Percentiles rank a stretch among this genome's conserved stretches.
Evolutionary conservation across 768 basidiomycete species (phyloP).

Genomic region (Melanogaster broomeanus): DNA sequence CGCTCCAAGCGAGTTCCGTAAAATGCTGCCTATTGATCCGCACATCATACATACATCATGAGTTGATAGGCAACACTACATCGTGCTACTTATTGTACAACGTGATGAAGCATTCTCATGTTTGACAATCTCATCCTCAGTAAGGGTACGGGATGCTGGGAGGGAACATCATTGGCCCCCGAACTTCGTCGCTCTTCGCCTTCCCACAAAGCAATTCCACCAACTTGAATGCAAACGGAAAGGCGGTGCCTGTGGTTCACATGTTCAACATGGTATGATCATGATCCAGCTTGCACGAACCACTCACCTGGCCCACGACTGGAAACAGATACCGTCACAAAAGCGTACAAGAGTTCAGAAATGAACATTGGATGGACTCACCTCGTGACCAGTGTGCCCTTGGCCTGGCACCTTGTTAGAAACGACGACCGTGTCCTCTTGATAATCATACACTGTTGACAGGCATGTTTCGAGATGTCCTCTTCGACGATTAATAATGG

Average conservation of each 20-base stretch:
- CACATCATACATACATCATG: background rate
- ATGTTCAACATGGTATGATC: background rate
- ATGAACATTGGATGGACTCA: conserved; percentile 20
- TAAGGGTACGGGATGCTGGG: conserved; percentile 44
- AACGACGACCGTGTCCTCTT: conserved; percentile 71
- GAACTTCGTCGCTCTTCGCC: conserved; percentile 60
- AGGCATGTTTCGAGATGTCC: background rate
- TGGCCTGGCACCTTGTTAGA: conserved; percentile 38
- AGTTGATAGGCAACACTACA: background rate
- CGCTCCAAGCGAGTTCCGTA: conserved; percentile 14
- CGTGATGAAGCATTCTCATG: too few relatives aligned
- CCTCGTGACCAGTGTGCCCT: conserved; percentile 76
- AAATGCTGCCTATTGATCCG: background rate
- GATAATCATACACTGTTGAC: conserved; percentile 66
- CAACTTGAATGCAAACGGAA: conserved; percentile 77
- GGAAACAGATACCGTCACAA: background rate
- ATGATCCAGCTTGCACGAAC: background rate
- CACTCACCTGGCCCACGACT: conserved; percentile 73
- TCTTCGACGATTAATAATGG: background rate
- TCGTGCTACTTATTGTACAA: background rate
- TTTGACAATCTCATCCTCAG: conserved; percentile 4
- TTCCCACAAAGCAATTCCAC: conserved; percentile 69
- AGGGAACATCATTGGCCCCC: conserved; percentile 74
- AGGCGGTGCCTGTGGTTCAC: conserved; percentile 57
- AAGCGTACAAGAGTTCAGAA: background rate